Evolutionary conservation across 306 rosid genomes (phyloP).

Genomic region (Castanospermum australe): DNA sequence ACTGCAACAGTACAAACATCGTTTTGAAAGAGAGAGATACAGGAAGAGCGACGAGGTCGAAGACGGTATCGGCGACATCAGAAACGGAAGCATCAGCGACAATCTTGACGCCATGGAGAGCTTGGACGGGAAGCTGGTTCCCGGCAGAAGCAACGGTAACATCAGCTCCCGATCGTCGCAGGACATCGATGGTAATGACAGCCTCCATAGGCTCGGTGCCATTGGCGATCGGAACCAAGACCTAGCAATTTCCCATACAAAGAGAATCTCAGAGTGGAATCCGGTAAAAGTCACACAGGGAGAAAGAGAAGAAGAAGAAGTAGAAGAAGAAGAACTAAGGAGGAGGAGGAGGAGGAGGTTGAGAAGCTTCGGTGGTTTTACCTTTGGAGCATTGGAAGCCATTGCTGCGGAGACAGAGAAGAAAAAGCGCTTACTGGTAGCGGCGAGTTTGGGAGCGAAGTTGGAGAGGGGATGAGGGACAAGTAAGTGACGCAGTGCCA

Average conservation of each 20-base stretch:
- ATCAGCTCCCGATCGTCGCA: slow-evolving; percentile 90
- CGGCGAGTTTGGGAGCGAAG: slow-evolving; percentile 25
- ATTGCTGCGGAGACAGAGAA: slow-evolving; percentile 40
- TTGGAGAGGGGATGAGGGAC: slow-evolving; percentile 2
- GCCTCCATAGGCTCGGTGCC: slow-evolving; percentile 96
- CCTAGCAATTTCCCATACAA: slow-evolving; percentile 32
- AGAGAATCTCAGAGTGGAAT: background rate
- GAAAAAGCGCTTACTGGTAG: slow-evolving; percentile 23
- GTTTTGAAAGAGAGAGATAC: slow-evolving; percentile 40
- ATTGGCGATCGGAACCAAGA: slow-evolving; percentile 82
- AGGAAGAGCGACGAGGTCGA: slow-evolving; percentile 84
- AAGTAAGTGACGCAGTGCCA: slow-evolving; percentile 46
- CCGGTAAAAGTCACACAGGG: no score
- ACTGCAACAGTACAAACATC: background rate
- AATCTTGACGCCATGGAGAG: slow-evolving; percentile 70
- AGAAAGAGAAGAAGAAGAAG: background rate
- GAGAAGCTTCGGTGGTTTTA: background rate
- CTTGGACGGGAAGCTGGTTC: slow-evolving; percentile 59
- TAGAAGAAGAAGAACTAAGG: background rate
- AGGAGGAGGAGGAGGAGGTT: background rate
- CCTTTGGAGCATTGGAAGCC: slow-evolving; percentile 40
- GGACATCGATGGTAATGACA: slow-evolving; percentile 74
- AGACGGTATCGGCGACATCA: slow-evolving; percentile 46
- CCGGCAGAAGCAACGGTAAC: slow-evolving; percentile 84
- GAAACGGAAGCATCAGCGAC: slow-evolving; percentile 72